These are phyloP conservation scores for Fagopyrum tataricum DNA, from an alignment of 148 eudicot genomes.

Conservation along the genomic window DNA sequence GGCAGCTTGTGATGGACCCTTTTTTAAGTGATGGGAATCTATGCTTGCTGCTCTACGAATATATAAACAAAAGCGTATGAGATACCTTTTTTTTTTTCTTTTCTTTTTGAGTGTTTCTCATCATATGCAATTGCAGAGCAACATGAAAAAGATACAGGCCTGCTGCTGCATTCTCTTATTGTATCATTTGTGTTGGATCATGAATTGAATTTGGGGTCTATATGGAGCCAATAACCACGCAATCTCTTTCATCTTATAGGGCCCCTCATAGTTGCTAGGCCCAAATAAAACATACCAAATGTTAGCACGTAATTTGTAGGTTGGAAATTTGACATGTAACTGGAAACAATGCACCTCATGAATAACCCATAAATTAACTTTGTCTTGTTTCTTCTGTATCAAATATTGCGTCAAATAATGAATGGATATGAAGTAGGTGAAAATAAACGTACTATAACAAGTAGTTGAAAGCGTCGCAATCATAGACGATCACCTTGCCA, in stretches of 20 bases:
- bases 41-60: too few species aligned
- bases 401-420: background rate
- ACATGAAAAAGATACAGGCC: background rate
- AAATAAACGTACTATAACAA: background rate
- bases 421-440: background rate
- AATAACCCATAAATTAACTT: too few species aligned
- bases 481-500: background rate
- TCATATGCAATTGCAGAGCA: background rate
- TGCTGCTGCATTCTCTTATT: background rate
- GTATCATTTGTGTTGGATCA: background rate
- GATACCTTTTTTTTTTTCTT: too few species aligned
- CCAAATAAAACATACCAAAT: background rate
- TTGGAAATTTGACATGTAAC: too few species aligned
- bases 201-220: background rate
- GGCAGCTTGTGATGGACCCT: background rate
- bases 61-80: background rate
- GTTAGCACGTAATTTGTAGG: too few species aligned
- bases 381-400: too few species aligned
- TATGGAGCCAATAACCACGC: too few species aligned
- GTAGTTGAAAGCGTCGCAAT: background rate
- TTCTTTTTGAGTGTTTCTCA: background rate
- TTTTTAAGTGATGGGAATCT: background rate
- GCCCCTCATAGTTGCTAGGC: background rate
- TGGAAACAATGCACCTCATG: too few species aligned
- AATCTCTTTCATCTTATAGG: background rate